phyloP scores from a whole-genome alignment of 345 rosid species.

The Anacardium occidentale region DNA sequence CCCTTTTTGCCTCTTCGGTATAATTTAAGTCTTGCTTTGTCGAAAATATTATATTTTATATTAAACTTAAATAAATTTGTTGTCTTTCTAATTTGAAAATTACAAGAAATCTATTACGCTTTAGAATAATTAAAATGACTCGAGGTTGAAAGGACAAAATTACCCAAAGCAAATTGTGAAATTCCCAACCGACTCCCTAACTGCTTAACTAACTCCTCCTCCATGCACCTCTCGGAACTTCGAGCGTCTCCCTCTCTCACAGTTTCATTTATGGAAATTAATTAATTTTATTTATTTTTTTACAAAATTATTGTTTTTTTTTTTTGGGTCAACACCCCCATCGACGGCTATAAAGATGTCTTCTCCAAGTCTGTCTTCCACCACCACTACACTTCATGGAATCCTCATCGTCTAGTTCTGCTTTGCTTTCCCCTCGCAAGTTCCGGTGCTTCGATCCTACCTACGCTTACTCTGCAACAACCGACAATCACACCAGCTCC shows the following conservation, averaged over 20 bases:
- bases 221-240: neutral
- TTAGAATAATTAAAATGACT: neutral
- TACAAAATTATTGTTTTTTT: no score
- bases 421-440: constrained; percentile 30
- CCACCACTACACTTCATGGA: constrained; percentile 23
- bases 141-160: neutral
- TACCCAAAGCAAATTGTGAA: neutral
- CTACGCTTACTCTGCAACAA: constrained; percentile 11
- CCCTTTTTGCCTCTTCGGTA: no score
- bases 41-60: no score
- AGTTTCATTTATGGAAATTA: neutral
- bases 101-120: no score
- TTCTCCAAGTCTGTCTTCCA: neutral
- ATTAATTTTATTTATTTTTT: no score
- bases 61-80: no score
- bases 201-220: neutral
- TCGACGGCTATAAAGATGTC: no score
- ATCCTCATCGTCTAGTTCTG: constrained; percentile 37
- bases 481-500: constrained; percentile 16
- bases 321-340: neutral
- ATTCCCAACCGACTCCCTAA: neutral
- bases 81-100: no score
- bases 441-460: constrained; percentile 47
- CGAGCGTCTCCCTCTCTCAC: neutral
- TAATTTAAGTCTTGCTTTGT: no score